These are phyloP conservation scores for Taiozyma sp. DNA, from an alignment of 1,139 yeast species.

Conservation along the genomic window DNA sequence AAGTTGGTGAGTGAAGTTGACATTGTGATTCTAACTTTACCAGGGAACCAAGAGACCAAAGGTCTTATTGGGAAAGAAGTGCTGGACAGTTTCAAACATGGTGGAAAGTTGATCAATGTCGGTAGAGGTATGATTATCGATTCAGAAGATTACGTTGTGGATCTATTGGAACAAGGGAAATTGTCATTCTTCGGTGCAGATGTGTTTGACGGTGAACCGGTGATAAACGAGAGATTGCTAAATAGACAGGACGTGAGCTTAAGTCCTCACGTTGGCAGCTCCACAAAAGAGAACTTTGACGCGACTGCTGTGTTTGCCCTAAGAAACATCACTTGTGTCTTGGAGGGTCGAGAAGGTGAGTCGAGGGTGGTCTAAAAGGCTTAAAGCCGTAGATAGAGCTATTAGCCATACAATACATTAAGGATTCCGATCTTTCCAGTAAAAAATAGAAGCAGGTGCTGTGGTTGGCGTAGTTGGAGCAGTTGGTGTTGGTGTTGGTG, in stretches of 20 bases:
- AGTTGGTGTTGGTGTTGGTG: no score
- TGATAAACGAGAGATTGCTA: conserved; percentile 44
- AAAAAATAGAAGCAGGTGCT: no score
- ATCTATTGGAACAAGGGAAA: conserved; percentile 49
- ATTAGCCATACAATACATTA: no score
- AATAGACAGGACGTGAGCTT: conserved; percentile 54
- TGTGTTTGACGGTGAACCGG: conserved; percentile 77
- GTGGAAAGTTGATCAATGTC: conserved; percentile 65
- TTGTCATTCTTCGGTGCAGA: conserved; percentile 75
- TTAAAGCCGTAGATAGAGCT: no score
- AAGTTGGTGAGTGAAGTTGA: conserved; percentile 36
- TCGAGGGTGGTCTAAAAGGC: conserved; percentile 4
- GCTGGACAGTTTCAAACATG: conserved; percentile 37
- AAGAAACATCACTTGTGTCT: conserved; percentile 40
- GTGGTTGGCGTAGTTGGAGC: no score
- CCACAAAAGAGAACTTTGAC: conserved; percentile 50
- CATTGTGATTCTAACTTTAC: conserved; percentile 62
- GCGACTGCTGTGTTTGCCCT: conserved; percentile 43
- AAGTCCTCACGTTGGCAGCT: conserved; percentile 80
- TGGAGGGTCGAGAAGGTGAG: conserved; percentile 24
- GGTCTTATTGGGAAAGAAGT: conserved; percentile 49
- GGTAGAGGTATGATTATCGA: conserved; percentile 78
- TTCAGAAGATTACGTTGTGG: conserved; percentile 55
- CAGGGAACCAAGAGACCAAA: conserved; percentile 56
- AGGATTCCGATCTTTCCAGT: no score